Conservation (phyloP, 2,329 filamentous ascomycete species). For the Colletotrichum somersetense region DNA sequence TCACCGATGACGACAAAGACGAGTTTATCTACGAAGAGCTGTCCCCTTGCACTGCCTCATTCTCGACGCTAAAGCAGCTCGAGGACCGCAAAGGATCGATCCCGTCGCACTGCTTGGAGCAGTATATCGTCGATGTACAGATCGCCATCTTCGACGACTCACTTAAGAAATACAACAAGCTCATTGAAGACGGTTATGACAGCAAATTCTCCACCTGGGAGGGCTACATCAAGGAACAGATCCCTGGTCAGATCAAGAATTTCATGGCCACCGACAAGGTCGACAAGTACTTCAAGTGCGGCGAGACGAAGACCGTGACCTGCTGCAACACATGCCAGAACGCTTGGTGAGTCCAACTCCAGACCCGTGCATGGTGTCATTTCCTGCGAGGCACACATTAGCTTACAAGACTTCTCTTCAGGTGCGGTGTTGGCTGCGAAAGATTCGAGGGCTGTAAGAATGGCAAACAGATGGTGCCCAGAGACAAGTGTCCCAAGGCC, state of each 20-base stretch:
- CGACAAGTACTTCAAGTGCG: constrained; percentile 41
- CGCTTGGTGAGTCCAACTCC: neutral
- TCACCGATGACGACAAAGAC: neutral
- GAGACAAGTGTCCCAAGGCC: constrained; percentile 22
- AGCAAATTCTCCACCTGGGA: constrained; percentile 36
- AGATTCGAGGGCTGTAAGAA: constrained; percentile 2
- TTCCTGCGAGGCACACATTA: neutral
- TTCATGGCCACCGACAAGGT: constrained; percentile 36
- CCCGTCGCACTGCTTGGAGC: constrained; percentile 7
- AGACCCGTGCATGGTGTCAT: neutral
- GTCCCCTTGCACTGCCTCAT: neutral
- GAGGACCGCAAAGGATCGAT: constrained; percentile 1
- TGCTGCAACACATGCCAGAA: constrained; percentile 29
- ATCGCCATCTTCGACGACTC: constrained; percentile 14
- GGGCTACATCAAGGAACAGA: constrained; percentile 30
- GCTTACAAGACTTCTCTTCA: neutral
- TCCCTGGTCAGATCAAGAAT: constrained; percentile 29
- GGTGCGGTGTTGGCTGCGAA: neutral
- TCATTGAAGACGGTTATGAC: constrained; percentile 41
- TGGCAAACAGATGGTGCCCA: constrained; percentile 21
- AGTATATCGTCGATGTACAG: constrained; percentile 28
- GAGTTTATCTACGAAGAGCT: neutral
- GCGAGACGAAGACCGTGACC: constrained; percentile 1
- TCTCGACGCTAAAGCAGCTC: constrained; percentile 10
- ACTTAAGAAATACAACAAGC: constrained; percentile 34